Conservation (phyloP, 257 asterid species). For the Penstemon eatonii region DNA sequence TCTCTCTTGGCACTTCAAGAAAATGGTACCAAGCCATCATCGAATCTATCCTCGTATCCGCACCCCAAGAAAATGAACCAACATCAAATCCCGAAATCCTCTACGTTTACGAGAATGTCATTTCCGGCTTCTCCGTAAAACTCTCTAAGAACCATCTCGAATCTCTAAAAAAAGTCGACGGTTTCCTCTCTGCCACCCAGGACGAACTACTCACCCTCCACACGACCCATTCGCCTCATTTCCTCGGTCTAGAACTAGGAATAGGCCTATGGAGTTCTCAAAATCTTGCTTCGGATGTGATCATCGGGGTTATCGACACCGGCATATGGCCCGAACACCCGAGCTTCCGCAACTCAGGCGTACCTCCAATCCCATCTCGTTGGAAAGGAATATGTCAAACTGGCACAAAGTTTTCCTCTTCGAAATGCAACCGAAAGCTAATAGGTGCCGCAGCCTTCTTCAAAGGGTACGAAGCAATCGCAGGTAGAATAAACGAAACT, state of each 20-base stretch:
- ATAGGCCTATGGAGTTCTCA: conserved; percentile 54
- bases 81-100: conserved; percentile 44
- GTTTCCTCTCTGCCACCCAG: conserved; percentile 50
- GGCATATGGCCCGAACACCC: conserved; percentile 84
- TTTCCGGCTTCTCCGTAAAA: conserved; percentile 65
- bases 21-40: conserved; percentile 59
- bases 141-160: conserved; percentile 52
- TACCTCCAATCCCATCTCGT: conserved; percentile 41
- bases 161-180: conserved; percentile 40
- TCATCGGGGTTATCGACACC: conserved; percentile 64
- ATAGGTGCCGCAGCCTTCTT: conserved; percentile 61
- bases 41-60: conserved; percentile 34
- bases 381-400: conserved; percentile 70
- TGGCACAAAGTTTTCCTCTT: conserved; percentile 42
- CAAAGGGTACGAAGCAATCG: conserved; percentile 61
- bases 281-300: conserved; percentile 61
- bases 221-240: conserved; percentile 68
- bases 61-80: conserved; percentile 24
- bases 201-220: conserved; percentile 60
- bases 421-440: conserved; percentile 64
- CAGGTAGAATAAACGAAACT: conserved; percentile 52
- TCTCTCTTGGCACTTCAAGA: conserved; percentile 40
- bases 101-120: conserved; percentile 52
- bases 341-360: conserved; percentile 48
- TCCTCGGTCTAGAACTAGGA: conserved; percentile 62